Conservation (phyloP, 2,329 filamentous ascomycete species). For the Fusarium armeniacum region DNA sequence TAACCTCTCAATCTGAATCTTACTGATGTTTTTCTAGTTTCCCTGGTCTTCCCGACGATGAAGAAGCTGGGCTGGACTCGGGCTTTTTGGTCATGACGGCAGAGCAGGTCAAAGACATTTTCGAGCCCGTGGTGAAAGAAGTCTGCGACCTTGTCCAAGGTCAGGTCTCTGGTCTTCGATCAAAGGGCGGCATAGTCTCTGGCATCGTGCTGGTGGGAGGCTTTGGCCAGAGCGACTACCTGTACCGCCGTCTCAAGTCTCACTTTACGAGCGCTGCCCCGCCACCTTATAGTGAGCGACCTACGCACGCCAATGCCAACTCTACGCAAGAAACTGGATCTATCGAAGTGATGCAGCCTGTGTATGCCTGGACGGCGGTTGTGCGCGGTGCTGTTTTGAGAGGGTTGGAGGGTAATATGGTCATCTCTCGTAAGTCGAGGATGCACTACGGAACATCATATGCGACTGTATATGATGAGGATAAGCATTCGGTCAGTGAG, state of each 20-base stretch:
- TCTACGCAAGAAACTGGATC: constrained; percentile 65
- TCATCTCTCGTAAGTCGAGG: constrained; percentile 78
- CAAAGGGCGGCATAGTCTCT: constrained; percentile 72
- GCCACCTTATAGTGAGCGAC: constrained; percentile 76
- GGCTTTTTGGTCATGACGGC: constrained; percentile 82
- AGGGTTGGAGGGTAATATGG: constrained; percentile 83
- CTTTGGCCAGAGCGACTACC: constrained; percentile 83
- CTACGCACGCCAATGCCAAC: constrained; percentile 71
- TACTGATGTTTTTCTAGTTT: constrained; percentile 62
- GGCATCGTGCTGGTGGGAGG: constrained; percentile 87
- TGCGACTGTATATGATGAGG: constrained; percentile 83
- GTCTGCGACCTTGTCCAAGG: constrained; percentile 77
- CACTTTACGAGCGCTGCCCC: constrained; percentile 74
- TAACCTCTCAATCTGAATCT: background rate
- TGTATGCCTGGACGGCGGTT: constrained; percentile 86
- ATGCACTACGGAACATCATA: constrained; percentile 87
- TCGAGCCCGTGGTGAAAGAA: constrained; percentile 80
- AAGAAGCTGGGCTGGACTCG: constrained; percentile 79
- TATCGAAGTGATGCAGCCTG: constrained; percentile 84
- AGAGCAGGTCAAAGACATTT: constrained; percentile 78
- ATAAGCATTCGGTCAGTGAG: constrained; percentile 79
- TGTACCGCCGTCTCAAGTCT: constrained; percentile 77
- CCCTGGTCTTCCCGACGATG: constrained; percentile 81
- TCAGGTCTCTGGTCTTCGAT: constrained; percentile 73
- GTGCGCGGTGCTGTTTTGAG: constrained; percentile 82